These are phyloP conservation scores for Oryza punctata DNA, from an alignment of 176 grass and related monocot species.

Conservation along the genomic window DNA sequence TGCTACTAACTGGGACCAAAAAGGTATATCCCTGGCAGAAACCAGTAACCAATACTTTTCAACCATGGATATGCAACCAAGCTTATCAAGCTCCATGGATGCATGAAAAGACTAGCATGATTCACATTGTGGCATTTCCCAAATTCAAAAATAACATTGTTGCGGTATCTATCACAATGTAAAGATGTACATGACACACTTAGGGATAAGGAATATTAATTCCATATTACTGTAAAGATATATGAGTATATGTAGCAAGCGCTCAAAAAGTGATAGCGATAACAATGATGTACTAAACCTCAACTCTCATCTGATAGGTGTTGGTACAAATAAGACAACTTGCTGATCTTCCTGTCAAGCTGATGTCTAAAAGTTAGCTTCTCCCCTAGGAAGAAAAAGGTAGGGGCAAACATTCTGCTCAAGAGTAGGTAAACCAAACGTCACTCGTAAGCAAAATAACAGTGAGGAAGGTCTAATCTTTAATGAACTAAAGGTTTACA, in stretches of 20 bases:
- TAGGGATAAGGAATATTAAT: not conserved
- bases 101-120: not conserved
- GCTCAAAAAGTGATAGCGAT: not conserved
- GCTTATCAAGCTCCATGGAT: not conserved
- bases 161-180: not conserved
- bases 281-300: not conserved
- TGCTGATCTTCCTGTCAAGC: not conserved
- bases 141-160: not conserved
- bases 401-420: not conserved
- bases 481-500: conserved; percentile 50
- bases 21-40: not conserved
- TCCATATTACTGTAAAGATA: not conserved
- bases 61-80: not conserved
- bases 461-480: conserved; percentile 36
- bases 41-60: not conserved
- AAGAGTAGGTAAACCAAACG: conserved; percentile 17
- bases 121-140: not conserved
- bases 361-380: not conserved
- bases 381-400: not conserved
- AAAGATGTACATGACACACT: not conserved
- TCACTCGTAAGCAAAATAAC: not conserved
- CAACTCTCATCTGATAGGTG: not conserved
- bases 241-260: not conserved
- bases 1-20: not conserved
- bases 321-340: not conserved